phyloP scores from a whole-genome alignment of 108 stramenopile genomes.

The Cyclotella distinguenda region DNA sequence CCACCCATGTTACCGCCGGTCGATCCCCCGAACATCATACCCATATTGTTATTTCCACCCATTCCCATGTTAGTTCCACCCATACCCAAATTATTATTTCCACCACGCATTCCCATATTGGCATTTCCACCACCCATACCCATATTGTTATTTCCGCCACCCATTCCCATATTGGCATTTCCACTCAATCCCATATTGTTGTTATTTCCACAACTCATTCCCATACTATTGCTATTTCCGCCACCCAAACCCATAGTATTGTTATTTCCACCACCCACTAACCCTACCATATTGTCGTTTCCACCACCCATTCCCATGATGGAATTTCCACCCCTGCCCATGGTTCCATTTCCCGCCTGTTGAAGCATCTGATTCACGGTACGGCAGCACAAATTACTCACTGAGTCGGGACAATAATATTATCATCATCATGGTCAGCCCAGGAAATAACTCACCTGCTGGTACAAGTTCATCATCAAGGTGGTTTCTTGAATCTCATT shows the following conservation, averaged over 20 bases:
- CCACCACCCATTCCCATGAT: too few relatives aligned
- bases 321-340: not conserved
- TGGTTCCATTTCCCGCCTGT: not conserved
- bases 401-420: not conserved
- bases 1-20: not conserved
- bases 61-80: not conserved
- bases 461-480: constrained; percentile 87
- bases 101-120: too few relatives aligned
- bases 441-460: constrained; percentile 21
- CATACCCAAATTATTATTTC: constrained; percentile 1
- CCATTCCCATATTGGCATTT: constrained; percentile 14
- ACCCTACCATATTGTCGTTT: not conserved
- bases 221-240: too few relatives aligned
- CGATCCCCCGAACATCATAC: not conserved
- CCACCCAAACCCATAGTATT: too few relatives aligned
- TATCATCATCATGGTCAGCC: not conserved
- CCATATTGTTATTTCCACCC: constrained; percentile 16
- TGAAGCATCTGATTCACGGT: constrained; percentile 12
- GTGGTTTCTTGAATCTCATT: constrained; percentile 93
- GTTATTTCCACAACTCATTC: constrained; percentile 7
- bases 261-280: not conserved
- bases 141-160: not conserved
- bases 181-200: not conserved
- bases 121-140: not conserved
- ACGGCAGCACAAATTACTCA: not conserved